Evolutionary conservation across 768 basidiomycete genomes (phyloP).

Genomic region (Cyathus striatus): DNA sequence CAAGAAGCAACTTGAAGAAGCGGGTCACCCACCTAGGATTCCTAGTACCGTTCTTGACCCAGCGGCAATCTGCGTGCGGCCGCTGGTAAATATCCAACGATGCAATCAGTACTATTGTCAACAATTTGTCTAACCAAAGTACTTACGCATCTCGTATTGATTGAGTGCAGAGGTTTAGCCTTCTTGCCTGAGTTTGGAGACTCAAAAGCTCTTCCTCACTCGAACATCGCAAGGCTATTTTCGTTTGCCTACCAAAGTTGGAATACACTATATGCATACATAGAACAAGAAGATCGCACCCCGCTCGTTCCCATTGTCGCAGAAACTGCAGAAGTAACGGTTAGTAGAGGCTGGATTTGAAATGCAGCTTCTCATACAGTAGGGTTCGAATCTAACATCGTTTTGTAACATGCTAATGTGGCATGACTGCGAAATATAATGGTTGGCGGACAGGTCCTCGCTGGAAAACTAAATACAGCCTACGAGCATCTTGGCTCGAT

Average conservation of each 20-base stretch:
- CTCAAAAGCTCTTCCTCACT: slow-evolving; percentile 74
- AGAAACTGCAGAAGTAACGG: slow-evolving; percentile 41
- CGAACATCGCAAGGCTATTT: slow-evolving; percentile 71
- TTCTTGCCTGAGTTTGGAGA: slow-evolving; percentile 69
- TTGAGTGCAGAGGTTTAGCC: slow-evolving; percentile 67
- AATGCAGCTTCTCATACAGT: slow-evolving; percentile 36
- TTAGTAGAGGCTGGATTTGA: too few species aligned
- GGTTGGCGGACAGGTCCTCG: not conserved
- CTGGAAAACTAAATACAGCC: not conserved
- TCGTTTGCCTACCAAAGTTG: slow-evolving; percentile 63
- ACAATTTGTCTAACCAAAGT: not conserved
- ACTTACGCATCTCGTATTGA: slow-evolving; percentile 75
- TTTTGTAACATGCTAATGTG: slow-evolving; percentile 84
- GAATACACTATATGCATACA: not conserved
- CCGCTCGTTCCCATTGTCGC: slow-evolving; percentile 76
- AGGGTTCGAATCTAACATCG: slow-evolving; percentile 63
- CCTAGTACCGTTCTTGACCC: slow-evolving; percentile 83
- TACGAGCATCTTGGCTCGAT: not conserved
- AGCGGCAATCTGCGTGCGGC: slow-evolving; percentile 79
- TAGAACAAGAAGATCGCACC: slow-evolving; percentile 31
- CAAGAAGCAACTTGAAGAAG: not conserved
- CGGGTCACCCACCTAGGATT: slow-evolving; percentile 52
- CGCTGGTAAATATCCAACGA: slow-evolving; percentile 39
- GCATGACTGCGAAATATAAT: slow-evolving; percentile 55
- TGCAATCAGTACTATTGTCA: not conserved